Percentiles rank a stretch among this genome's conserved stretches.
These are phyloP conservation scores for Pythium monospermum DNA, from an alignment of 352 stramenopile species.

Conservation along the genomic window DNA sequence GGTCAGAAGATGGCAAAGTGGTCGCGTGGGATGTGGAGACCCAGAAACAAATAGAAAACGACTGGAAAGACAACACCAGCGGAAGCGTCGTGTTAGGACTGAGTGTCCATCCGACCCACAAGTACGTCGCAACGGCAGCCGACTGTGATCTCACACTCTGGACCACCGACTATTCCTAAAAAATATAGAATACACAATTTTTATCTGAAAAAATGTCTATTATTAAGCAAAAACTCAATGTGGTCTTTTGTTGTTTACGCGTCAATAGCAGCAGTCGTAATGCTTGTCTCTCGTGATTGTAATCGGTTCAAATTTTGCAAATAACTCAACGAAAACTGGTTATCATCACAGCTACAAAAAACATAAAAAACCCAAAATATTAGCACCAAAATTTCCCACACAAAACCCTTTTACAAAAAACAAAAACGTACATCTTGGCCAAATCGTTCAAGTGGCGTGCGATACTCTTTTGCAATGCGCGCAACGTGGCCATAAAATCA, in stretches of 20 bases:
- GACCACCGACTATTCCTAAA: no score
- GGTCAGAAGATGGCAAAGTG: conserved; percentile 90
- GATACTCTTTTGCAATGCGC: conserved; percentile 85
- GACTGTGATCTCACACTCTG: conserved; percentile 19
- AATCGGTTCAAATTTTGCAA: conserved; percentile 33
- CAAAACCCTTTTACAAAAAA: conserved; percentile 1
- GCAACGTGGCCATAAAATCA: conserved; percentile 77
- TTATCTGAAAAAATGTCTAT: no score
- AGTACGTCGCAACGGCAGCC: conserved; percentile 9
- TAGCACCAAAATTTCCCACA: not conserved
- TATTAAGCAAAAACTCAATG: no score
- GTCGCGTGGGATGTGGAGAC: conserved; percentile 92
- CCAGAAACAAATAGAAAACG: conserved; percentile 42
- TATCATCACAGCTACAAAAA: conserved; percentile 74
- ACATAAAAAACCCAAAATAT: no score
- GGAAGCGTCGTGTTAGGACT: conserved; percentile 17
- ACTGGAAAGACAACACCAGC: not conserved
- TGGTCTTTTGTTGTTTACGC: not conserved
- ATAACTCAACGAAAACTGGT: conserved; percentile 87
- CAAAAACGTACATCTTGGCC: conserved; percentile 70
- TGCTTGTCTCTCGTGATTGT: conserved; percentile 17
- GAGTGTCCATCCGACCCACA: conserved; percentile 20
- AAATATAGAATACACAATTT: no score
- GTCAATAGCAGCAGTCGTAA: no score
- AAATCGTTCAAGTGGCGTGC: conserved; percentile 79